Percentiles rank a stretch among this genome's conserved stretches.
Evolutionary conservation across 2,329 filamentous ascomycete genomes (phyloP).

Genomic region (Ramichloridium luteum): DNA sequence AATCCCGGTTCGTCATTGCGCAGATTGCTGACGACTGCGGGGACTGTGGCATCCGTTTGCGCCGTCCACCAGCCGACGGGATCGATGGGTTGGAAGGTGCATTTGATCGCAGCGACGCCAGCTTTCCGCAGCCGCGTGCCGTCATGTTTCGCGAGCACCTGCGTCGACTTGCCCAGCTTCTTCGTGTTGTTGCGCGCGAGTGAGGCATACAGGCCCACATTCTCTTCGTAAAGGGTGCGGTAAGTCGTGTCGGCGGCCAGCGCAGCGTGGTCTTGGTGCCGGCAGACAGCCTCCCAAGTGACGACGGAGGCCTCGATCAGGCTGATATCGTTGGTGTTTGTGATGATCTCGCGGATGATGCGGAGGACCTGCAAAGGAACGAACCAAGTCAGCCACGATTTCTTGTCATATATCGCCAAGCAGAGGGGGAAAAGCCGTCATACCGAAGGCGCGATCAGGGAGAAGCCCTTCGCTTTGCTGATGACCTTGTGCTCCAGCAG

Average conservation of each 20-base stretch:
- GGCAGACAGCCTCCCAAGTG: conserved; percentile 80
- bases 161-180: conserved; percentile 21
- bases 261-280: conserved; percentile 72
- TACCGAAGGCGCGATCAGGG: conserved; percentile 58
- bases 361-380: conserved; percentile 58
- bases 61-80: conserved; percentile 35
- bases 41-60: conserved; percentile 67
- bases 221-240: conserved; percentile 66
- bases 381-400: too few species aligned
- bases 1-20: conserved; percentile 58
- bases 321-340: conserved; percentile 69
- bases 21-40: conserved; percentile 75
- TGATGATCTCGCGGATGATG: conserved; percentile 68
- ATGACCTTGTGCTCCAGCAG: conserved; percentile 64
- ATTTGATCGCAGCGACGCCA: conserved; percentile 60
- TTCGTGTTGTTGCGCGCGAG: conserved; percentile 51
- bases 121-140: conserved; percentile 49
- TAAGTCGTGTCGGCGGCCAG: conserved; percentile 79
- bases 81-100: conserved; percentile 60
- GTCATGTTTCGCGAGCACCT: conserved; percentile 47
- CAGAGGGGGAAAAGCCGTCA: neutral
- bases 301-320: conserved; percentile 84
- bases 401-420: neutral
- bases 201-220: conserved; percentile 66
- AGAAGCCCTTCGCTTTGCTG: conserved; percentile 64